Percentiles rank a stretch among this genome's conserved stretches.
phyloP scores from a whole-genome alignment of 1,284 basidiomycete genomes.

The Tilletia indica region DNA sequence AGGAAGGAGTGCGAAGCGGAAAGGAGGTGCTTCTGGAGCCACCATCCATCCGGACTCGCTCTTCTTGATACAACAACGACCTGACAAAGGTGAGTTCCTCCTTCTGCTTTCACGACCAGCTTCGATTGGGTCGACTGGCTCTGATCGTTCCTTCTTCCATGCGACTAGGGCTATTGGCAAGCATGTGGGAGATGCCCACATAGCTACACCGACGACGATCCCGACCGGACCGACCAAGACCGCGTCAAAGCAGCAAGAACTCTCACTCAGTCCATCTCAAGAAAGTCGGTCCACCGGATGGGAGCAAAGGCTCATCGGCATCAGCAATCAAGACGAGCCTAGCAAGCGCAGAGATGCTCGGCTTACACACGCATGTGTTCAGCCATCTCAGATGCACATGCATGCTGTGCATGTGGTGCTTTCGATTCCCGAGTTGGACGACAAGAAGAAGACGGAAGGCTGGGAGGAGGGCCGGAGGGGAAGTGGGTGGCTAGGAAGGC shows the following conservation, averaged over 20 bases:
- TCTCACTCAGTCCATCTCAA: not conserved
- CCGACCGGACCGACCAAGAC: not conserved
- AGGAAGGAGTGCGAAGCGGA: conserved; percentile 72
- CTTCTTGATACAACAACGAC: conserved; percentile 31
- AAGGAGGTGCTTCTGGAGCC: conserved; percentile 63
- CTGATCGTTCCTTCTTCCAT: too few relatives aligned
- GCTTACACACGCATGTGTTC: conserved; percentile 73
- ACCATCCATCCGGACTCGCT: not conserved
- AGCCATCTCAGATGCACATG: conserved; percentile 88
- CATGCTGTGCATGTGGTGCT: conserved; percentile 59
- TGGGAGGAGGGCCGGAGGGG: not conserved
- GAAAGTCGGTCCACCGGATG: not conserved
- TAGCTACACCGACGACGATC: conserved; percentile 8
- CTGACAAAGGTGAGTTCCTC: conserved; percentile 61
- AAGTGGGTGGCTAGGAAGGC: not conserved
- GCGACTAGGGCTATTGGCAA: conserved; percentile 31
- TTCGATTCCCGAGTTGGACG: conserved; percentile 58
- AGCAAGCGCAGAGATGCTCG: conserved; percentile 22
- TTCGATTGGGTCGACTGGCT: too few relatives aligned
- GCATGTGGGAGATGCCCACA: conserved; percentile 51
- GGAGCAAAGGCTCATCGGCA: not conserved
- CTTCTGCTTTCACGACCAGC: too few relatives aligned
- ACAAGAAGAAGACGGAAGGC: not conserved
- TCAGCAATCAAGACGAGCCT: not conserved
- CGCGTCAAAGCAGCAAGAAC: not conserved